Conservation (phyloP, 768 basidiomycete species). For the Russula lepida region DNA sequence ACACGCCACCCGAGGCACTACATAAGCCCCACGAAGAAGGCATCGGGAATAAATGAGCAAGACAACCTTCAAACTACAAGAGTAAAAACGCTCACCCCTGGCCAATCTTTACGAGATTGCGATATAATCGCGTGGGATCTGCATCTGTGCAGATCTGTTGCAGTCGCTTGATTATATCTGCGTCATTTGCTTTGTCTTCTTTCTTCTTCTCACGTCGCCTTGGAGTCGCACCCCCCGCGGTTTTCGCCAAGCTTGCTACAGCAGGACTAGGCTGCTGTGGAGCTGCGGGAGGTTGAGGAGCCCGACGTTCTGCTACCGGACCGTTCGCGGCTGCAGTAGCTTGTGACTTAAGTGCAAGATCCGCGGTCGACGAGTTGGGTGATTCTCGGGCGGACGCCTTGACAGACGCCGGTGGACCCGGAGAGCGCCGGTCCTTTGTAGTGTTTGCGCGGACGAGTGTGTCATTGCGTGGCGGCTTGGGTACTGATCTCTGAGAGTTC, state of each 20-base stretch:
- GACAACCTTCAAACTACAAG: neutral
- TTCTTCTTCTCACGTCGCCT: slow-evolving; percentile 36
- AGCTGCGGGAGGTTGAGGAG: slow-evolving; percentile 25
- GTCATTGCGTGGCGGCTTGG: slow-evolving; percentile 32
- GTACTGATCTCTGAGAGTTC: slow-evolving; percentile 65
- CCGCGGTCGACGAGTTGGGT: slow-evolving; percentile 13
- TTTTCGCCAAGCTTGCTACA: slow-evolving; percentile 56
- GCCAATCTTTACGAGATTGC: slow-evolving; percentile 92
- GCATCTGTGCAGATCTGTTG: slow-evolving; percentile 96
- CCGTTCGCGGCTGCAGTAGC: neutral
- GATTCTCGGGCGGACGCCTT: slow-evolving; percentile 16
- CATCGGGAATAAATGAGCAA: neutral
- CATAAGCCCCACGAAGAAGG: neutral
- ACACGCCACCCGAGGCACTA: slow-evolving; percentile 94
- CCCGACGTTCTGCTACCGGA: slow-evolving; percentile 28
- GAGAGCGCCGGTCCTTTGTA: slow-evolving; percentile 51
- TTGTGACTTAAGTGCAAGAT: slow-evolving; percentile 10
- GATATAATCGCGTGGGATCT: slow-evolving; percentile 89
- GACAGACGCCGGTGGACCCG: slow-evolving; percentile 24
- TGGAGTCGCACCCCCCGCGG: slow-evolving; percentile 70
- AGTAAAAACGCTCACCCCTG: slow-evolving; percentile 63
- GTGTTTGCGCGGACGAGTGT: slow-evolving; percentile 58
- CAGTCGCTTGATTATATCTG: slow-evolving; percentile 85
- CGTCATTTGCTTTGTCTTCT: slow-evolving; percentile 66
- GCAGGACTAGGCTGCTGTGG: slow-evolving; percentile 55